These are phyloP conservation scores for Boletus vermiculosoides DNA, from an alignment of 768 basidiomycete species.

Conservation along the genomic window DNA sequence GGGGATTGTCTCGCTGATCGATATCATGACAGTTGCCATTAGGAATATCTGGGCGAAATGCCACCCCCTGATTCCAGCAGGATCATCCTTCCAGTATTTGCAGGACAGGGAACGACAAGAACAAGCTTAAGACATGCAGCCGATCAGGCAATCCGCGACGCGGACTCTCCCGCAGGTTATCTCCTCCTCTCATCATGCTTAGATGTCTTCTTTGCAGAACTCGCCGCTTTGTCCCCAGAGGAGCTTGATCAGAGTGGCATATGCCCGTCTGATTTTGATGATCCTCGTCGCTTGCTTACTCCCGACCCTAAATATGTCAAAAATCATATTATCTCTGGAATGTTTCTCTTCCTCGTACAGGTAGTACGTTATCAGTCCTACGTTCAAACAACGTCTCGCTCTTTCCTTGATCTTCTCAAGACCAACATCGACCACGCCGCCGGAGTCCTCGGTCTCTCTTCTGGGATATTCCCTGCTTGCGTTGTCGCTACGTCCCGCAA, in stretches of 20 bases:
- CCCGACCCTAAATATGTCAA: slow-evolving; percentile 36
- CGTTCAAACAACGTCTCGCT: slow-evolving; percentile 25
- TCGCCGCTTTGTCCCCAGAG: slow-evolving; percentile 42
- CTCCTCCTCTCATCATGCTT: slow-evolving; percentile 51
- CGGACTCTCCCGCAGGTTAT: slow-evolving; percentile 39
- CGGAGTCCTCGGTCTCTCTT: slow-evolving; percentile 55
- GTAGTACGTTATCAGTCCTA: slow-evolving; percentile 51
- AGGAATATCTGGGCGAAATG: slow-evolving; percentile 4
- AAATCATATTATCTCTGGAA: slow-evolving; percentile 51
- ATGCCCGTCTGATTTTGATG: slow-evolving; percentile 44
- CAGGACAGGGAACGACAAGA: slow-evolving; percentile 51
- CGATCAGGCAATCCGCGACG: slow-evolving; percentile 42
- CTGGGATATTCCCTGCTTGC: slow-evolving; percentile 54
- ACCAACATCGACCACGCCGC: slow-evolving; percentile 34
- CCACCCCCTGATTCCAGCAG: neutral
- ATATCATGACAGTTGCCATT: neutral
- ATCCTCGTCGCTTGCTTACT: slow-evolving; percentile 39
- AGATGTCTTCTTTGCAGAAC: slow-evolving; percentile 48
- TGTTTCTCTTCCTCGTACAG: slow-evolving; percentile 51
- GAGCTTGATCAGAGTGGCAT: slow-evolving; percentile 39
- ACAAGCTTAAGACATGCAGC: slow-evolving; percentile 33
- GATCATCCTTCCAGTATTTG: slow-evolving; percentile 48
- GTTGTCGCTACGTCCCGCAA: slow-evolving; percentile 46
- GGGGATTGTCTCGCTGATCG: neutral
- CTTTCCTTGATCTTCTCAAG: slow-evolving; percentile 32